Conservation (phyloP, 169 alveolate genomes). For the Amoebophrya sp. region DNA sequence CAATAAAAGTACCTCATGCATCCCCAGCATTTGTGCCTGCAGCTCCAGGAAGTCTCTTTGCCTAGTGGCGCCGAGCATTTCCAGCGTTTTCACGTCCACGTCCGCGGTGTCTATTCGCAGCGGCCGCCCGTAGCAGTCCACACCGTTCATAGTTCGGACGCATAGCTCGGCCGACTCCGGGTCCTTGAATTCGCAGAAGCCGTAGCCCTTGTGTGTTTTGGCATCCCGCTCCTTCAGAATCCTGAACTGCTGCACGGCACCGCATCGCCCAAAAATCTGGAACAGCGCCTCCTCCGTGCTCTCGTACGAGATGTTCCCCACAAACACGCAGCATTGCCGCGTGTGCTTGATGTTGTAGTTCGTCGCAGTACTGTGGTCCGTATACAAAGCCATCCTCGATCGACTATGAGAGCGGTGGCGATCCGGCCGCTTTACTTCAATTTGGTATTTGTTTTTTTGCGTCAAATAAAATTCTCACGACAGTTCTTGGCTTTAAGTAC, state of each 20-base stretch:
- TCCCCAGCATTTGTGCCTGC: not conserved
- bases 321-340: not conserved
- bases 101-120: not conserved
- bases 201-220: not conserved
- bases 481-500: too few species aligned
- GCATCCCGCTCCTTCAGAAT: not conserved
- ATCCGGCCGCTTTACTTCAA: too few species aligned
- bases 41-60: not conserved
- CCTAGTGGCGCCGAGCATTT: not conserved
- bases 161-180: not conserved
- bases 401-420: too few species aligned
- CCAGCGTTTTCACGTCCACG: not conserved
- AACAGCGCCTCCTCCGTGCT: not conserved
- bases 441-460: too few species aligned
- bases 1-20: not conserved
- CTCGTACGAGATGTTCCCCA: not conserved
- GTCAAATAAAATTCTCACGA: too few species aligned
- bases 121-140: not conserved
- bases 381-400: not conserved
- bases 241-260: not conserved
- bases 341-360: not conserved
- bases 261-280: not conserved
- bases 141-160: not conserved
- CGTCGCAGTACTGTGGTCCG: not conserved
- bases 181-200: not conserved